Percentiles rank a stretch among this genome's conserved stretches.
Conservation (phyloP, 305 asterid genomes). For the Fraxinus sp. region DNA sequence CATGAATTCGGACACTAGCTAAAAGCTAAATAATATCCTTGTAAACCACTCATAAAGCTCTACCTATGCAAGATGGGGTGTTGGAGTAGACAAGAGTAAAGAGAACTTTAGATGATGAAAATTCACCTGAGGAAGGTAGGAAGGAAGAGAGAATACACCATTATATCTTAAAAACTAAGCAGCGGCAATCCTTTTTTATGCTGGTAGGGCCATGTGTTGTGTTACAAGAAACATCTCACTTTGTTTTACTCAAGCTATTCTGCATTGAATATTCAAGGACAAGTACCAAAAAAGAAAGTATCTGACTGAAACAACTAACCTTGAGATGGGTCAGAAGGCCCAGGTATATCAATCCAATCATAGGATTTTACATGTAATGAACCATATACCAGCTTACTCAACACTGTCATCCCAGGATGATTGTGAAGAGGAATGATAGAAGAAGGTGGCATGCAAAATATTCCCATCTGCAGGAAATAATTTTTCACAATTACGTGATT, state of each 20-base stretch:
- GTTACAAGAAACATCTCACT: slow-evolving; percentile 2
- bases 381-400: slow-evolving; percentile 97
- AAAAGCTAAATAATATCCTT: neutral
- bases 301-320: slow-evolving; percentile 48
- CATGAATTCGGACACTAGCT: neutral
- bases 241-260: slow-evolving; percentile 9
- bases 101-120: neutral
- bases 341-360: slow-evolving; percentile 80
- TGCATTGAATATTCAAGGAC: slow-evolving; percentile 2
- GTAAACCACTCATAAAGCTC: neutral
- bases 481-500: slow-evolving; percentile 3
- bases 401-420: slow-evolving; percentile 99
- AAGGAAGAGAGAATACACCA: neutral
- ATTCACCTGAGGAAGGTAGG: neutral
- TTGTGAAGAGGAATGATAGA: slow-evolving; percentile 95
- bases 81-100: neutral
- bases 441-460: slow-evolving; percentile 94
- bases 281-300: slow-evolving; percentile 19
- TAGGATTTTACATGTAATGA: slow-evolving; percentile 77
- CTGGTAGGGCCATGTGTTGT: neutral
- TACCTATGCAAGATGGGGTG: neutral
- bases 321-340: slow-evolving; percentile 66
- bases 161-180: neutral
- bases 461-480: slow-evolving; percentile 64
- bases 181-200: neutral